These are phyloP conservation scores for Termitomyces heimii DNA, from an alignment of 768 basidiomycete species.

Conservation along the genomic window DNA sequence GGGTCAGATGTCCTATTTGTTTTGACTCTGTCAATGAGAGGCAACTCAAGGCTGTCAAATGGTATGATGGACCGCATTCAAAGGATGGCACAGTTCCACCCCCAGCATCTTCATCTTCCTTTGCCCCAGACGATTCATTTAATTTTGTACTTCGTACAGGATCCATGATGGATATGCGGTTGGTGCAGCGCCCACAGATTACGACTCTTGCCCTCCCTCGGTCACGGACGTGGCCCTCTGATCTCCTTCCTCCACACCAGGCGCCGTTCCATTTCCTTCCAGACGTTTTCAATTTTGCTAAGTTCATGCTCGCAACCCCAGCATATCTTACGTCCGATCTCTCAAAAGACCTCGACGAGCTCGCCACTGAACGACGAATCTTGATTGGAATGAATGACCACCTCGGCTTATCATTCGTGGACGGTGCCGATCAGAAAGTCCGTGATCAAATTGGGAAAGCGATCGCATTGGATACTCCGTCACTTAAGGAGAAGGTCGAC, in stretches of 20 bases:
- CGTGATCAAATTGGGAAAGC: conserved; percentile 78
- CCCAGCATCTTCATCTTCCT: conserved; percentile 43
- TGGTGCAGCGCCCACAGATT: conserved; percentile 90
- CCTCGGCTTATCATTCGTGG: conserved; percentile 74
- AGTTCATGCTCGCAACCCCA: conserved; percentile 96
- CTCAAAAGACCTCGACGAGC: conserved; percentile 62
- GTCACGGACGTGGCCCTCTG: conserved; percentile 90
- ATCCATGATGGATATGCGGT: conserved; percentile 71
- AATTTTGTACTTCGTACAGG: conserved; percentile 43
- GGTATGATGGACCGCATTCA: conserved; percentile 55
- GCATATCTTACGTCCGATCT: conserved; percentile 75
- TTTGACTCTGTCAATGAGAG: conserved; percentile 88
- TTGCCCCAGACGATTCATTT: conserved; percentile 26
- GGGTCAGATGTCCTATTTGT: conserved; percentile 94
- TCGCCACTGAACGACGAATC: conserved; percentile 62
- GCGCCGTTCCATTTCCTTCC: conserved; percentile 96
- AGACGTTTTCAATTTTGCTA: conserved; percentile 80
- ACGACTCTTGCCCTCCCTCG: conserved; percentile 93
- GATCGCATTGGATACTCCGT: conserved; percentile 61
- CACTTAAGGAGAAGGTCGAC: conserved; percentile 60
- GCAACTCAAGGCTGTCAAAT: conserved; percentile 91
- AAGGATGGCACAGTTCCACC: conserved; percentile 25
- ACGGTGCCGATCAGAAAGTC: conserved; percentile 69
- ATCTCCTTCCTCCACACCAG: conserved; percentile 84
- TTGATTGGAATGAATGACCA: conserved; percentile 68